Evolutionary conservation across 306 rosid species (phyloP).

Genomic region (Sicyos baderoa): DNA sequence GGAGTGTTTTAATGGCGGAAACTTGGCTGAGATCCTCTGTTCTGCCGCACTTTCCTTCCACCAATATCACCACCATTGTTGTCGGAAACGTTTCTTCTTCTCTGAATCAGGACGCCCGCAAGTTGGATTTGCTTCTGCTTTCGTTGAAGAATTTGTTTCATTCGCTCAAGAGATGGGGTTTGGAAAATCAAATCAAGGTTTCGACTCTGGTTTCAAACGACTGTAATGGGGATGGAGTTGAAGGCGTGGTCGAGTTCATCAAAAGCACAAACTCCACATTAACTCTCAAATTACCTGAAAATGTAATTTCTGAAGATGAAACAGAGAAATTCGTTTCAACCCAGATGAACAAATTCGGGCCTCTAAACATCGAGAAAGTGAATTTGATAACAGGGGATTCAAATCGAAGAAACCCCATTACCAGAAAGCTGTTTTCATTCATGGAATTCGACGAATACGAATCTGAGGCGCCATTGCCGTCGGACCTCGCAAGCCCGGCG

Average conservation of each 20-base stretch:
- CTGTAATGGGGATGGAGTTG: constrained; percentile 25
- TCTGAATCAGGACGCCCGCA: constrained; percentile 19
- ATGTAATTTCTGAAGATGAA: constrained; percentile 33
- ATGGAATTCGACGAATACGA: constrained; percentile 30
- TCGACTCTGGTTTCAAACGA: constrained; percentile 19
- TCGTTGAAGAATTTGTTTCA: constrained; percentile 57
- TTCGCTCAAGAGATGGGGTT: constrained; percentile 77
- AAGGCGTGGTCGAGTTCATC: constrained; percentile 35
- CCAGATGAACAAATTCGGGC: constrained; percentile 43
- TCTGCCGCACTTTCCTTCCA: constrained; percentile 55
- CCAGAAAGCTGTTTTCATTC: constrained; percentile 49
- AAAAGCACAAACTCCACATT: constrained; percentile 46
- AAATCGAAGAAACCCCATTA: constrained; percentile 25
- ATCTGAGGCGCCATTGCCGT: constrained; percentile 40
- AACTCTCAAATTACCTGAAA: constrained; percentile 34
- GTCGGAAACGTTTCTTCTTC: constrained; percentile 27
- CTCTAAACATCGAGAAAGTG: constrained; percentile 33
- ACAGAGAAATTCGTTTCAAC: constrained; percentile 32
- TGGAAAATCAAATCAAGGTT: constrained; percentile 60
- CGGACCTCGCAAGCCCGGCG: constrained; percentile 38
- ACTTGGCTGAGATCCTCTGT: constrained; percentile 57
- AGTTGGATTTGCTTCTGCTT: constrained; percentile 29
- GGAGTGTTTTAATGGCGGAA: constrained; percentile 57
- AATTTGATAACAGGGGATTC: constrained; percentile 27
- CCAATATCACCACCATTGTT: constrained; percentile 60